These are phyloP conservation scores for Colletotrichum sp. DNA, from an alignment of 2,329 filamentous ascomycete species.

Conservation along the genomic window DNA sequence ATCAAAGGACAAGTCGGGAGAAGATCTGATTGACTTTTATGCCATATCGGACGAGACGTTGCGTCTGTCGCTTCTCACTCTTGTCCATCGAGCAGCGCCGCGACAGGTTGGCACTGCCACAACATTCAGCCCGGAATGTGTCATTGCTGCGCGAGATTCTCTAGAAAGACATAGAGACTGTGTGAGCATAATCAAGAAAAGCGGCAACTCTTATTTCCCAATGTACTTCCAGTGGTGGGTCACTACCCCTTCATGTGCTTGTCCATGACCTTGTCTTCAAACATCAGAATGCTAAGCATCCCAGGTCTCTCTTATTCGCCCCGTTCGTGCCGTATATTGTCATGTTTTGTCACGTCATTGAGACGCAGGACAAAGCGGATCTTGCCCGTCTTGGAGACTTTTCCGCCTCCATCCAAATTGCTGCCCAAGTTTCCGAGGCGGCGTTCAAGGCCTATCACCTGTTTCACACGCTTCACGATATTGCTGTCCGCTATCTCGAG, in stretches of 20 bases:
- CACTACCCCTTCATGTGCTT: no score
- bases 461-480: slow-evolving; percentile 62
- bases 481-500: slow-evolving; percentile 64
- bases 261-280: no score
- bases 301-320: slow-evolving; percentile 51
- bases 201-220: slow-evolving; percentile 25
- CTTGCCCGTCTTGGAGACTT: slow-evolving; percentile 53
- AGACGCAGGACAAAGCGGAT: slow-evolving; percentile 47
- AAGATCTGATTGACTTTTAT: slow-evolving; percentile 37
- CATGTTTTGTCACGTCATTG: slow-evolving; percentile 55
- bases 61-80: slow-evolving; percentile 42
- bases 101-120: slow-evolving; percentile 26
- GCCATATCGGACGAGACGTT: slow-evolving; percentile 44
- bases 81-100: slow-evolving; percentile 48
- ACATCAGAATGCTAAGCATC: background rate
- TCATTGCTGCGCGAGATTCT: slow-evolving; percentile 39
- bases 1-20: background rate
- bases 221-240: slow-evolving; percentile 47
- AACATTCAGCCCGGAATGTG: slow-evolving; percentile 46
- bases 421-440: slow-evolving; percentile 48
- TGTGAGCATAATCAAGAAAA: slow-evolving; percentile 39
- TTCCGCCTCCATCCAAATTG: slow-evolving; percentile 54
- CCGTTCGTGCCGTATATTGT: slow-evolving; percentile 61
- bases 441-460: slow-evolving; percentile 61
- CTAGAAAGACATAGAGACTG: slow-evolving; percentile 45